Percentiles rank a stretch among this genome's conserved stretches.
Conservation (phyloP, 345 rosid genomes). For the Eucalyptus shirleyi region DNA sequence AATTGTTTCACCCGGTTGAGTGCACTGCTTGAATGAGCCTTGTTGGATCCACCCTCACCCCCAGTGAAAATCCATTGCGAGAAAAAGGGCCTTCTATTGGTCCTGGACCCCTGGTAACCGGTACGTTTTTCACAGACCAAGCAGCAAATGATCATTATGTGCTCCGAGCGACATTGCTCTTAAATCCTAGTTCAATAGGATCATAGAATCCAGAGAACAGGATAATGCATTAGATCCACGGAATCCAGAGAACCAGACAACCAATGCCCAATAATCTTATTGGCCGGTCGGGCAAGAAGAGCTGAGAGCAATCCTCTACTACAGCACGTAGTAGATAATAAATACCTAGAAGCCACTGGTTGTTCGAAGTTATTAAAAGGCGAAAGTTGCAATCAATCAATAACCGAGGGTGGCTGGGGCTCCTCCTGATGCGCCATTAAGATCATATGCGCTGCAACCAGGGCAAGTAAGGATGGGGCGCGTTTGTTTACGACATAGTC, state of each 20-base stretch:
- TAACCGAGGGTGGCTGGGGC: background rate
- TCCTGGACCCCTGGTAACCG: background rate
- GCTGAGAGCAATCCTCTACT: background rate
- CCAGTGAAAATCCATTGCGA: background rate
- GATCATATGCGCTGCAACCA: background rate
- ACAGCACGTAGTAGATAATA: background rate
- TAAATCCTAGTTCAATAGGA: background rate
- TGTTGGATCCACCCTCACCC: background rate
- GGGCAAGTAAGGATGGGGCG: background rate
- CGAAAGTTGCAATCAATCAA: background rate
- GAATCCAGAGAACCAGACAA: background rate
- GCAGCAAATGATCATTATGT: background rate
- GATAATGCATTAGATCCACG: background rate
- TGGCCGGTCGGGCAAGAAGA: background rate
- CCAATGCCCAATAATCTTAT: background rate
- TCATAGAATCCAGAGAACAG: background rate
- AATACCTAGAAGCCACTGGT: background rate
- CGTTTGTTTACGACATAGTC: background rate
- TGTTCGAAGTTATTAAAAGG: background rate
- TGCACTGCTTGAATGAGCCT: background rate
- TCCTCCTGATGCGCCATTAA: background rate
- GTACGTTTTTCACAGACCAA: background rate
- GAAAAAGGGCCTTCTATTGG: background rate
- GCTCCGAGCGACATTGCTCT: background rate
- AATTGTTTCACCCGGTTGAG: background rate